A percentile compares a stretch with the other conserved stretches of the same genome.
These are phyloP conservation scores for Ascochyta rabiei DNA, from an alignment of 2,329 filamentous ascomycete species.

Conservation along the genomic window DNA sequence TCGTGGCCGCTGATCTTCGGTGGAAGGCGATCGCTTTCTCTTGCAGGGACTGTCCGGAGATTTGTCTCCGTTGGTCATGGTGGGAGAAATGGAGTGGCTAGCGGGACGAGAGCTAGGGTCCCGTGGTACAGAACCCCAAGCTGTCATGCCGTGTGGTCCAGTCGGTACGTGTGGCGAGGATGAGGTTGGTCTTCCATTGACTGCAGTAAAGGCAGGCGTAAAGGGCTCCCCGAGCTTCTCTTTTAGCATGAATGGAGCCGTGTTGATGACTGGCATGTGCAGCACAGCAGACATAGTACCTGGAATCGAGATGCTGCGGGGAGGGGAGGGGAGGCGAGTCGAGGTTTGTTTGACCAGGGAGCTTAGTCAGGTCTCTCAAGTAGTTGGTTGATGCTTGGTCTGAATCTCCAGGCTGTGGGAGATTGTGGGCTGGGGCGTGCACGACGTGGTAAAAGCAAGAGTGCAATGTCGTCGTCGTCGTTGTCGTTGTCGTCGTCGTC, in stretches of 20 bases:
- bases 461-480: not conserved
- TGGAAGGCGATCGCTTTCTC: constrained; percentile 66
- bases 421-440: too few species aligned
- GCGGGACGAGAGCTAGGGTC: constrained; percentile 24
- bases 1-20: constrained; percentile 9
- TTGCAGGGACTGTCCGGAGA: constrained; percentile 54
- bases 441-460: not conserved
- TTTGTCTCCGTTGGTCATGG: constrained; percentile 23
- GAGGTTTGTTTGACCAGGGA: not conserved
- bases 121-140: constrained; percentile 7
- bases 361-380: too few species aligned
- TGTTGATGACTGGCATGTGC: constrained; percentile 24
- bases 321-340: not conserved
- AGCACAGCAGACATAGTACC: constrained; percentile 45
- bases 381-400: too few species aligned
- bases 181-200: constrained; percentile 42
- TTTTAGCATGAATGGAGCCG: constrained; percentile 38
- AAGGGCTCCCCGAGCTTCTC: constrained; percentile 34
- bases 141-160: constrained; percentile 4
- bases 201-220: constrained; percentile 44
- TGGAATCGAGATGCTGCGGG: not conserved
- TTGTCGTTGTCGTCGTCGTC: too few species aligned
- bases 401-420: not conserved
- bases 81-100: constrained; percentile 30
- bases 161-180: constrained; percentile 19